Evolutionary conservation across 75 land plant genomes (phyloP).

Genomic region (Picea glauca): DNA sequence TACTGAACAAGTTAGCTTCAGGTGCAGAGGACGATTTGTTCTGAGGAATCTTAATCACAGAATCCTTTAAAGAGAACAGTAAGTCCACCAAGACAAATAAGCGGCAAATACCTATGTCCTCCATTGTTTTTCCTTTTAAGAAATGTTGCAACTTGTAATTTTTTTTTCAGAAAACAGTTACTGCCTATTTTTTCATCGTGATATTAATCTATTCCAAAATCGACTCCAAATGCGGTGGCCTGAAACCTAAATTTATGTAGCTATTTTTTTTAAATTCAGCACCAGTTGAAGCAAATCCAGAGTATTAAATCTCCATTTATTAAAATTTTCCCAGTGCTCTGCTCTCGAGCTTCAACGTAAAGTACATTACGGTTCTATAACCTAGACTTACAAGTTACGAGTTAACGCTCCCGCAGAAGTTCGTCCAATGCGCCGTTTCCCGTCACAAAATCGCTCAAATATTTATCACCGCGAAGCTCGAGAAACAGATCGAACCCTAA

Average conservation of each 20-base stretch:
- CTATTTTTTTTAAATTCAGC: not conserved
- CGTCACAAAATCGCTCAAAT: not conserved
- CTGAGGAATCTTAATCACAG: too few relatives aligned
- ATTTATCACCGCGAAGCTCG: not conserved
- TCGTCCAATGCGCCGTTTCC: not conserved
- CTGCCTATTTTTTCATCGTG: too few relatives aligned
- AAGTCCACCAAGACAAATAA: too few relatives aligned
- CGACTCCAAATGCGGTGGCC: too few relatives aligned
- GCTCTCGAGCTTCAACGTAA: not conserved
- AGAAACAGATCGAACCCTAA: not conserved
- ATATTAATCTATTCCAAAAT: too few relatives aligned
- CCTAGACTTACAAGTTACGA: not conserved
- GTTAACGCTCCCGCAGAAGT: not conserved
- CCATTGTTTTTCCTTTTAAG: too few relatives aligned
- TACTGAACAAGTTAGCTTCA: too few relatives aligned
- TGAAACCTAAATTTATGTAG: not conserved
- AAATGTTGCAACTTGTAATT: too few relatives aligned
- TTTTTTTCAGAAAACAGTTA: too few relatives aligned
- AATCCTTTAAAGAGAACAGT: too few relatives aligned
- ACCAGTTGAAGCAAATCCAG: not conserved
- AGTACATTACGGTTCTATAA: not conserved
- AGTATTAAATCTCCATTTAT: not conserved
- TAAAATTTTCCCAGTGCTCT: not conserved
- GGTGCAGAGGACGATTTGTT: too few relatives aligned
- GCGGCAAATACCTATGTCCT: too few relatives aligned